phyloP scores from a whole-genome alignment of 2,329 filamentous ascomycete genomes.

The Phialemoniopsis sp. region DNA sequence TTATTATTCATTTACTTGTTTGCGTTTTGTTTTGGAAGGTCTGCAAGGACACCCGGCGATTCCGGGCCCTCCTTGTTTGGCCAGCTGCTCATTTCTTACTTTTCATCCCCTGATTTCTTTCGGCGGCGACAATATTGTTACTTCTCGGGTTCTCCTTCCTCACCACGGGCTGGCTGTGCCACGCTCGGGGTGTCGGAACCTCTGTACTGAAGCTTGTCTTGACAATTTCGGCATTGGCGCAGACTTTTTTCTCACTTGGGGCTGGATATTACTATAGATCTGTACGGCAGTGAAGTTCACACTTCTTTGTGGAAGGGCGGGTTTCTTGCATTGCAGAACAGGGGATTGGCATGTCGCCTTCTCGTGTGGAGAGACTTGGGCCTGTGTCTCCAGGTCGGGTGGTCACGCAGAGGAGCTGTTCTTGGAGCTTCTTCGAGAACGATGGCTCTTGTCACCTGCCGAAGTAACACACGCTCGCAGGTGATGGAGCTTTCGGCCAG shows the following conservation, averaged over 20 bases:
- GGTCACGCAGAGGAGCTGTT: too few relatives aligned
- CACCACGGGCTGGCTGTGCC: slow-evolving; percentile 22
- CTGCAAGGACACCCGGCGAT: too few relatives aligned
- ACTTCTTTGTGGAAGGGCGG: slow-evolving; percentile 24
- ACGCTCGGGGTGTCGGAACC: slow-evolving; percentile 10
- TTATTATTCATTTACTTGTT: too few relatives aligned
- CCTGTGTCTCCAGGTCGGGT: too few relatives aligned
- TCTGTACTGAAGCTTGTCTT: slow-evolving; percentile 22
- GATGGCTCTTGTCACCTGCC: too few relatives aligned
- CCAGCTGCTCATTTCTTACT: not conserved
- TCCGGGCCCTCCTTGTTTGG: too few relatives aligned
- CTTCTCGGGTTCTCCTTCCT: slow-evolving; percentile 5
- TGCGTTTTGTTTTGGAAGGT: not conserved
- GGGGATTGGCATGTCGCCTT: not conserved
- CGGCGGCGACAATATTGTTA: too few relatives aligned
- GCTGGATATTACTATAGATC: slow-evolving; percentile 24
- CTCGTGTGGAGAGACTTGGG: too few relatives aligned
- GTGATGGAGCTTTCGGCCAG: too few relatives aligned
- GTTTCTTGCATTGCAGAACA: slow-evolving; percentile 1
- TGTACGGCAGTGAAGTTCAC: slow-evolving; percentile 28
- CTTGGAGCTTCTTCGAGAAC: too few relatives aligned
- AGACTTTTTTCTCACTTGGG: slow-evolving; percentile 1
- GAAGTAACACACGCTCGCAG: too few relatives aligned
- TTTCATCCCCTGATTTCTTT: slow-evolving; percentile 8
- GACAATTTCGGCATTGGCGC: slow-evolving; percentile 16